Percentiles rank a stretch among this genome's conserved stretches.
phyloP scores from a whole-genome alignment of 352 stramenopile species.

The Lagenidium giganteum region DNA sequence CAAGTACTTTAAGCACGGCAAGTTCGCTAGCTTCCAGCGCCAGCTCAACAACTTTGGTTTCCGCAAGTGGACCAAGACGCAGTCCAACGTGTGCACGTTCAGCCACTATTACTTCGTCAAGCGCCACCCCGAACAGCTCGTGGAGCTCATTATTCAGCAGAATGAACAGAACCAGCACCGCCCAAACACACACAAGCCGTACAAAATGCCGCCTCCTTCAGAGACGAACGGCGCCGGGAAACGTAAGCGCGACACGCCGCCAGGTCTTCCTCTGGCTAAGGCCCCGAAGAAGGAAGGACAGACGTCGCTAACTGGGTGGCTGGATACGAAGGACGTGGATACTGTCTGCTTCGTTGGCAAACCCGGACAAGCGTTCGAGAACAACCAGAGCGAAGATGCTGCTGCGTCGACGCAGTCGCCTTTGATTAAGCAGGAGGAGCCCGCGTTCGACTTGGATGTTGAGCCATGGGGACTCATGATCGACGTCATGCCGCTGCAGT shows the following conservation, averaged over 20 bases:
- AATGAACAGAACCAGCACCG: conserved; percentile 16
- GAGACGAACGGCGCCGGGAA: too few species aligned
- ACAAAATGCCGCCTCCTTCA: too few species aligned
- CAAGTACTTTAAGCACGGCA: conserved; percentile 93
- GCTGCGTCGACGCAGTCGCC: too few species aligned
- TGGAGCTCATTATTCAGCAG: conserved; percentile 36
- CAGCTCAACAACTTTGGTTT: conserved; percentile 94
- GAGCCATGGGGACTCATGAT: conserved; percentile 19
- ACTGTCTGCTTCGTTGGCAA: too few species aligned
- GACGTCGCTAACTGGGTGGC: too few species aligned
- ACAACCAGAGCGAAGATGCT: too few species aligned
- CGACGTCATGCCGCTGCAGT: conserved; percentile 15
- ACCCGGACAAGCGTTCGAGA: too few species aligned
- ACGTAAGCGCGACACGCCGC: too few species aligned
- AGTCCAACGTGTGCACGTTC: conserved; percentile 76
- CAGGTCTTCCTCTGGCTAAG: conserved; percentile 6
- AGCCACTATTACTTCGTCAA: conserved; percentile 62
- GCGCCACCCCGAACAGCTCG: conserved; percentile 51
- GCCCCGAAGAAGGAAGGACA: conserved; percentile 12
- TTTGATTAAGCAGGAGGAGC: conserved; percentile 9
- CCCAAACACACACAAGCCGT: too few species aligned
- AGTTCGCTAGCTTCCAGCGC: conserved; percentile 89
- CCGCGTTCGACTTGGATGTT: conserved; percentile 21
- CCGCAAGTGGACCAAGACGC: conserved; percentile 82
- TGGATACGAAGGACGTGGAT: too few species aligned